Base-by-base conservation (phyloP, 306 rosid genomes). In the Alnus rubra region DNA sequence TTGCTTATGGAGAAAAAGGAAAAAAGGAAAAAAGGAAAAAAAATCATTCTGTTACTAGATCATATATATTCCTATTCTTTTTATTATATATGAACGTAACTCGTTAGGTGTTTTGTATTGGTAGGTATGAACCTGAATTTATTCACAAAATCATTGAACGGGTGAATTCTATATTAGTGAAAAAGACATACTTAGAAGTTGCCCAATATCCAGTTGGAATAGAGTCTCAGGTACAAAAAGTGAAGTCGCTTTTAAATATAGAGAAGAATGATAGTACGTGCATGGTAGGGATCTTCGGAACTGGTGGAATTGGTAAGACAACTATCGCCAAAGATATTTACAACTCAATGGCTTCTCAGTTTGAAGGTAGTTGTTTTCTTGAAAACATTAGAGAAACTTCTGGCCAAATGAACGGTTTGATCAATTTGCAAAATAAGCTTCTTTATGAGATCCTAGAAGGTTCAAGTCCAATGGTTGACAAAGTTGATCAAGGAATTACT, bases 271-370 rank as follows among this genome's bases (percentile, higher is more conserved):
- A 71, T 16, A 55, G 1, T 3, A 39, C 56, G 45, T 50, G 39
- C 50, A 70, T 56, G 15, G 11, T 78, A 13, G 76, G 82, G 28
- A 58, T 78, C 4, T 78, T 54, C 55, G 81, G 81, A 0, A 10
- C n/a, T 16, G 70, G 75, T 0, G 76, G 81, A 9, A 48, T 76
- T 2, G 79, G 79, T 1, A 76, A 76, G 55, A 55, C 76, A 44
- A 78, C 76, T 9, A 28, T 78, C 12, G 58, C 76, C 7, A 56
- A 48, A 79, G 77, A 39, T n/a, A 11, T 54, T 35, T 79, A 31
- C 3, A 44, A 79, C 11, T 1, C 0, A 0, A 35, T 48, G 0
- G 47, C 35, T 0, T 1, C 6, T 62, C 73, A 72, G 4, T 79
- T 79, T 71, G 31, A 19, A 19, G 50, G 59, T 51, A 14, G 68